Percentiles rank a stretch among this genome's conserved stretches.
Evolutionary conservation across 1,139 yeast genomes (phyloP).

Genomic region (Chernovozyma sophiae-reginae): DNA sequence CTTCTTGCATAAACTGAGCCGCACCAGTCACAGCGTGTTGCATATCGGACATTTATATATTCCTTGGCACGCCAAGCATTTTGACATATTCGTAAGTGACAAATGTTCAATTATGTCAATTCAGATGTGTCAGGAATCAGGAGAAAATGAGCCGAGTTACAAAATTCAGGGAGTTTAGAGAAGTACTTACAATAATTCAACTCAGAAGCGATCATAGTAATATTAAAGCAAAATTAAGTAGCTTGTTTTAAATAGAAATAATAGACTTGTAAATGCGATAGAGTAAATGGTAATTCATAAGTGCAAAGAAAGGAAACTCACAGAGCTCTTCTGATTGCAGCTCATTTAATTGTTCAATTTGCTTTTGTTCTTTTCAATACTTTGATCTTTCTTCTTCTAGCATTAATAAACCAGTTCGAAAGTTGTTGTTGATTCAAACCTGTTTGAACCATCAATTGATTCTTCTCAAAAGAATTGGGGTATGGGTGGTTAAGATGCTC

Average conservation of each 20-base stretch:
- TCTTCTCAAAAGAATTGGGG: constrained; percentile 87
- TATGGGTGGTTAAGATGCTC: constrained; percentile 89
- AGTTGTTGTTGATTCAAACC: constrained; percentile 89
- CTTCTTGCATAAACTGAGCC: too few species aligned
- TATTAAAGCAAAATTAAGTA: too few species aligned
- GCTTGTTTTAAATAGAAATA: too few species aligned
- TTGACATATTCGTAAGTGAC: constrained; percentile 1
- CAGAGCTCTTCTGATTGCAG: too few species aligned
- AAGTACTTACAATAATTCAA: too few species aligned
- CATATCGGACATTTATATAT: neutral
- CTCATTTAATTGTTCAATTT: neutral
- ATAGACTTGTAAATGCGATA: too few species aligned
- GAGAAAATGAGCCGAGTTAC: neutral
- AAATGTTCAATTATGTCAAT: constrained; percentile 1
- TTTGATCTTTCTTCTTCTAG: constrained; percentile 78
- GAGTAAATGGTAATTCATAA: too few species aligned
- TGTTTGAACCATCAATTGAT: constrained; percentile 72
- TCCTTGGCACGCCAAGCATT: constrained; percentile 7
- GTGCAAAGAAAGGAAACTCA: too few species aligned
- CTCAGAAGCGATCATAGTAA: too few species aligned
- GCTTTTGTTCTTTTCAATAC: constrained; percentile 31
- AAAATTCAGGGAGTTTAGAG: too few species aligned
- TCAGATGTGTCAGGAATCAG: constrained; percentile 2
- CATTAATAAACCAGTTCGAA: constrained; percentile 96
- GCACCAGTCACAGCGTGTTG: too few species aligned